phyloP scores from a whole-genome alignment of 805 yeast species.

The Hanseniaspora opuntiae region DNA sequence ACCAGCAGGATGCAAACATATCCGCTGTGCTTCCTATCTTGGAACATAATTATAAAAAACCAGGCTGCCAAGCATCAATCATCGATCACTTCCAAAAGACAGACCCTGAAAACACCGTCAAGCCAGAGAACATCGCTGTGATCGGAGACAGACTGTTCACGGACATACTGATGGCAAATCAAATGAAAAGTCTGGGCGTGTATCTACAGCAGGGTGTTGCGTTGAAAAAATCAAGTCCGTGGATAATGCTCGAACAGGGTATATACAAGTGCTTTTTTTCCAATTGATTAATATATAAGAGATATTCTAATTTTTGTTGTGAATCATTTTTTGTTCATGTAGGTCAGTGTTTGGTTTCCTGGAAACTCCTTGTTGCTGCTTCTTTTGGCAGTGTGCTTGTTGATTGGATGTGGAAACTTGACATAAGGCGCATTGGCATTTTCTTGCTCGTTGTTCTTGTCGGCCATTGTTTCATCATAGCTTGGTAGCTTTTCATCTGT shows the following conservation, averaged over 20 bases:
- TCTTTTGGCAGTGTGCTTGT: neutral
- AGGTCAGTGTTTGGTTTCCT: conserved; percentile 6
- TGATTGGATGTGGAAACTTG: conserved; percentile 6
- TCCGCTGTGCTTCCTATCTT: conserved; percentile 15
- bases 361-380: conserved; percentile 1
- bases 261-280: neutral
- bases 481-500: neutral
- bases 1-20: conserved; percentile 39
- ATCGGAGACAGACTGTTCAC: conserved; percentile 88
- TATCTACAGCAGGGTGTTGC: conserved; percentile 74
- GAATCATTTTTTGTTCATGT: neutral
- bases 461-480: conserved; percentile 2
- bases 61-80: conserved; percentile 65
- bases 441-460: neutral
- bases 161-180: conserved; percentile 84
- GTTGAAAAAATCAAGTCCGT: conserved; percentile 26
- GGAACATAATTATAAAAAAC: conserved; percentile 46
- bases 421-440: neutral
- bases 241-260: conserved; percentile 2
- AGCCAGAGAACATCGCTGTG: conserved; percentile 48
- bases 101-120: conserved; percentile 27
- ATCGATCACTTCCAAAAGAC: conserved; percentile 40
- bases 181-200: conserved; percentile 74
- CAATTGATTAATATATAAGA: neutral
- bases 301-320: neutral